Percentiles rank a stretch among this genome's conserved stretches.
Conservation (phyloP, 495 filamentous ascomycete genomes). For the Niebla homalea region DNA sequence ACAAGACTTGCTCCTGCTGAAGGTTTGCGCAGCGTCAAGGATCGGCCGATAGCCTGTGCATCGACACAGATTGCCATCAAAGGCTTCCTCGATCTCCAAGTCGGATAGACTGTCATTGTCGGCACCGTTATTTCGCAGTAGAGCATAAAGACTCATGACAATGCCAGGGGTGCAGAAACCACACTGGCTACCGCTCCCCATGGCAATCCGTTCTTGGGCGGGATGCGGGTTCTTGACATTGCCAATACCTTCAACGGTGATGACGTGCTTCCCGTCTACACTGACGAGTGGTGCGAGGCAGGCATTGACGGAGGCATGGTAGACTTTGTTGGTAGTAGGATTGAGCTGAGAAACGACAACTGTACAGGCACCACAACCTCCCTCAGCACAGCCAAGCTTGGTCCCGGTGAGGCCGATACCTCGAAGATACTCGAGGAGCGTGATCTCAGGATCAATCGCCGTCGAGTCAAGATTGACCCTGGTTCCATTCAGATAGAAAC, state of each 20-base stretch:
- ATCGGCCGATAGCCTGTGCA: constrained; percentile 95
- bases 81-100: constrained; percentile 73
- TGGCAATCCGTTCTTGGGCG: constrained; percentile 67
- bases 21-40: constrained; percentile 72
- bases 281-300: constrained; percentile 86
- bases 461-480: constrained; percentile 58
- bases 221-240: constrained; percentile 79
- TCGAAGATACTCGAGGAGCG: constrained; percentile 79
- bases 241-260: constrained; percentile 96
- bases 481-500: constrained; percentile 94
- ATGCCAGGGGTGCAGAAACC: constrained; percentile 95
- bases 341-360: constrained; percentile 90
- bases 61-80: constrained; percentile 90
- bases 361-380: constrained; percentile 93
- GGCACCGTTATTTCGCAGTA: constrained; percentile 47
- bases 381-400: constrained; percentile 75
- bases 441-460: constrained; percentile 78
- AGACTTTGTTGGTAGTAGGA: constrained; percentile 76
- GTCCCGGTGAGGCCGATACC: constrained; percentile 77
- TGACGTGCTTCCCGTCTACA: constrained; percentile 95
- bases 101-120: constrained; percentile 46
- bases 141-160: constrained; percentile 85
- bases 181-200: constrained; percentile 47
- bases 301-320: constrained; percentile 87
- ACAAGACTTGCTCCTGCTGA: constrained; percentile 25